phyloP scores from a whole-genome alignment of 1,284 basidiomycete species.

The Ustilago crameri region DNA sequence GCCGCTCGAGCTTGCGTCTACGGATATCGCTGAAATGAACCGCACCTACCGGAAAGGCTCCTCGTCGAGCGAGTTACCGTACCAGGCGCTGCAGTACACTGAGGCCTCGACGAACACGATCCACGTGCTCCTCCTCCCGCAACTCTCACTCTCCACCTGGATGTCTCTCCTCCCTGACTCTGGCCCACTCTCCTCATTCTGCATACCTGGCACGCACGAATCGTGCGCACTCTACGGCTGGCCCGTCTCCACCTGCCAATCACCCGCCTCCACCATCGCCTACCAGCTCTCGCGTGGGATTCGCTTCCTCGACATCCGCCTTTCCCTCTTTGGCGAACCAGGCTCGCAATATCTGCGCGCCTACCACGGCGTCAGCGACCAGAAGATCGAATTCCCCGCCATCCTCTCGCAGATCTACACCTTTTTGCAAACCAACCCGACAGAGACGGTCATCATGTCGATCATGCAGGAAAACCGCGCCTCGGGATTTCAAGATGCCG shows the following conservation, averaged over 20 bases:
- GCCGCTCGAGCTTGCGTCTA: conserved; percentile 9
- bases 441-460: conserved; percentile 51
- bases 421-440: conserved; percentile 25
- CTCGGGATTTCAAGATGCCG: conserved; percentile 28
- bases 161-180: conserved; percentile 36
- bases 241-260: conserved; percentile 56
- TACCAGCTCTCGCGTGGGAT: conserved; percentile 50
- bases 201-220: conserved; percentile 60
- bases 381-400: conserved; percentile 46
- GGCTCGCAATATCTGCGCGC: conserved; percentile 37
- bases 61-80: neutral
- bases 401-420: conserved; percentile 41
- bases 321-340: conserved; percentile 40
- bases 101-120: conserved; percentile 19
- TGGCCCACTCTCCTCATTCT: conserved; percentile 33
- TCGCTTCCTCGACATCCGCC: conserved; percentile 55
- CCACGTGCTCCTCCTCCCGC: conserved; percentile 43
- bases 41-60: conserved; percentile 4
- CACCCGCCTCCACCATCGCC: conserved; percentile 14
- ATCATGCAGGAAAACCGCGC: conserved; percentile 52
- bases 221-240: conserved; percentile 53
- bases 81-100: conserved; percentile 6
- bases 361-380: conserved; percentile 54
- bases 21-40: neutral
- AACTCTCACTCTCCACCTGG: conserved; percentile 17